Evolutionary conservation across 2,329 filamentous ascomycete species (phyloP).

Genomic region (Colletotrichum scovillei): DNA sequence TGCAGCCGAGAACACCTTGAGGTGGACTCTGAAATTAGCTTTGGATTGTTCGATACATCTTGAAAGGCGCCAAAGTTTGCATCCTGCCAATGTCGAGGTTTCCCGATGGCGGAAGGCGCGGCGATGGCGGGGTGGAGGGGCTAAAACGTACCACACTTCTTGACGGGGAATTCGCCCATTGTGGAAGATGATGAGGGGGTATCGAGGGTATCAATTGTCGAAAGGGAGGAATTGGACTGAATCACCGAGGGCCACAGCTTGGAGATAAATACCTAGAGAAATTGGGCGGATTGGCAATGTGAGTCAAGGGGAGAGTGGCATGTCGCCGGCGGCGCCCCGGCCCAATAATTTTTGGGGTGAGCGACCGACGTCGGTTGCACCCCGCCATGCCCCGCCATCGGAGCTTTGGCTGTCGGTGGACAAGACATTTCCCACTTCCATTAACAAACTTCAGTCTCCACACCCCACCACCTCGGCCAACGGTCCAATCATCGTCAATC

Average conservation of each 20-base stretch:
- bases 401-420: conserved; percentile 9
- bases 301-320: conserved; percentile 32
- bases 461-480: not conserved
- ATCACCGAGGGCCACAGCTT: not conserved
- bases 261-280: not conserved
- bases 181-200: not conserved
- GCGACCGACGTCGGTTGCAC: conserved; percentile 34
- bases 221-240: not conserved
- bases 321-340: conserved; percentile 18
- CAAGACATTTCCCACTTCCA: not conserved
- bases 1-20: conserved; percentile 84
- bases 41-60: not conserved
- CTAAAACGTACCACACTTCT: conserved; percentile 66
- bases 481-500: not conserved
- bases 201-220: conserved; percentile 18
- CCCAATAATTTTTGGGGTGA: conserved; percentile 19
- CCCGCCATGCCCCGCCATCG: conserved; percentile 39
- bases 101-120: conserved; percentile 25
- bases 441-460: not conserved
- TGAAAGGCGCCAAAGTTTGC: conserved; percentile 14
- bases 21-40: not conserved
- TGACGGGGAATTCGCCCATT: conserved; percentile 60
- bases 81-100: not conserved
- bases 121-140: conserved; percentile 34
- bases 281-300: conserved; percentile 20